phyloP scores from a whole-genome alignment of 2,329 filamentous ascomycete species.

The Calonectria montana region DNA sequence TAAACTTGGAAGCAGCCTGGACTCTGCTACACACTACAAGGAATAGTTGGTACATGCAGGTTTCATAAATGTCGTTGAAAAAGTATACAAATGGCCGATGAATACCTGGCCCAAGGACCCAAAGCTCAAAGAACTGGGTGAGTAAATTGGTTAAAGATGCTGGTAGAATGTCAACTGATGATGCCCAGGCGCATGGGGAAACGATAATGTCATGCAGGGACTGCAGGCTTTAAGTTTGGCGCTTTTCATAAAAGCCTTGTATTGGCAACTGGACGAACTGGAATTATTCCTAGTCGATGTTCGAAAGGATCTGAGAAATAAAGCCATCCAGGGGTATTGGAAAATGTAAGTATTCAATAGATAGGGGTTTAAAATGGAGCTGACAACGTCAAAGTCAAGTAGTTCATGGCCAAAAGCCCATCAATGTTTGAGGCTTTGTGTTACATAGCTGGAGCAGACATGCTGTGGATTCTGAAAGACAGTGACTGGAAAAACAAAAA shows the following conservation, averaged over 20 bases:
- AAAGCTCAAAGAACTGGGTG: slow-evolving; percentile 23
- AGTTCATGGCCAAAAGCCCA: neutral
- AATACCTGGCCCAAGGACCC: slow-evolving; percentile 27
- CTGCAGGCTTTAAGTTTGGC: neutral
- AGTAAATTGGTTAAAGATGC: neutral
- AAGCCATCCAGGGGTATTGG: neutral
- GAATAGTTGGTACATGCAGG: slow-evolving; percentile 24
- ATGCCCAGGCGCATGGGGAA: neutral
- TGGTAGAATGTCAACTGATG: neutral
- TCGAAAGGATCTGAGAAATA: neutral
- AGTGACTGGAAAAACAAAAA: no score
- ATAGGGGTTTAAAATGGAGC: neutral
- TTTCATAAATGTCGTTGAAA: slow-evolving; percentile 24
- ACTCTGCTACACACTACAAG: slow-evolving; percentile 22
- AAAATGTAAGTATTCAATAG: neutral
- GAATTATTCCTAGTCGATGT: slow-evolving; percentile 1
- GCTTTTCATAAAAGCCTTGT: neutral
- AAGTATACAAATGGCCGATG: slow-evolving; percentile 25
- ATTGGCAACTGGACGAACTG: neutral
- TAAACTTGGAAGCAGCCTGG: slow-evolving; percentile 13
- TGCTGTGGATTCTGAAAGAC: neutral
- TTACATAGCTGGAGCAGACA: neutral
- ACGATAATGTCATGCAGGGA: neutral
- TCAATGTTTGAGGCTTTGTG: neutral
- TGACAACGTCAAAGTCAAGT: neutral